Base-by-base conservation (phyloP, 768 basidiomycete genomes). In the Lactarius quietus region DNA sequence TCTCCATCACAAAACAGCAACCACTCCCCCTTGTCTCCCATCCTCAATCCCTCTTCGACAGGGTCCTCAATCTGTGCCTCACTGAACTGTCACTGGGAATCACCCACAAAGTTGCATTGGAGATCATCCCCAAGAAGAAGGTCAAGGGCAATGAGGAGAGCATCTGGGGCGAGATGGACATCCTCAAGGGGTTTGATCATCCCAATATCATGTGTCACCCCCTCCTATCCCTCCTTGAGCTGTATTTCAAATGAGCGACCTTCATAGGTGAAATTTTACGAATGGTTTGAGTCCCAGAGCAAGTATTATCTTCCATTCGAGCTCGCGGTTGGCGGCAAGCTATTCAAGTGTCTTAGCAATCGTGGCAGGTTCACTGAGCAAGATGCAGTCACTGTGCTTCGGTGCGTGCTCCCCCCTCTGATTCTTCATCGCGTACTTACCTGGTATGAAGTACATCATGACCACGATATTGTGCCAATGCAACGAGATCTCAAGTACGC, bases 231-330 rank as follows among this genome's bases (percentile, higher is more conserved):
- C 65, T 67, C 69, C 69, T n/a, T 7, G n/a, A 28, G 52, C 52
- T 29, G 0, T 4, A 31, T 18, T 31, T 28, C 7, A n/a, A n/a
- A n/a, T 51, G 10, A 9, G 26, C 23, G 48, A 3, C 8, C 12
- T 28, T 9, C 29, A n/a, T 72, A 94, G 93, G 93, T 97, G 63
- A 96, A 95, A 73, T 94, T 97, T 72, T 95, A 89, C 75, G 95
- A 97, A 74, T 93, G 90, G 87, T 98, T 98, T 74, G 97, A 98
- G 73, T 93, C 91, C 10, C 81, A 94, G 68, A 83, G 88, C 18
- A 98, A 97, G 77, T 98, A 93, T 75, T 98, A 95, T 73, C 85
- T 98, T n/a, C 84, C 90, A 0, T 97, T 97, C 72, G 93, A 98
- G 75, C 88, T 98, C 10, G 96, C 95, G 0, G 82, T 86, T 0